Conservation (phyloP, 164 flowering plant genomes). For the Magnolia sinica region DNA sequence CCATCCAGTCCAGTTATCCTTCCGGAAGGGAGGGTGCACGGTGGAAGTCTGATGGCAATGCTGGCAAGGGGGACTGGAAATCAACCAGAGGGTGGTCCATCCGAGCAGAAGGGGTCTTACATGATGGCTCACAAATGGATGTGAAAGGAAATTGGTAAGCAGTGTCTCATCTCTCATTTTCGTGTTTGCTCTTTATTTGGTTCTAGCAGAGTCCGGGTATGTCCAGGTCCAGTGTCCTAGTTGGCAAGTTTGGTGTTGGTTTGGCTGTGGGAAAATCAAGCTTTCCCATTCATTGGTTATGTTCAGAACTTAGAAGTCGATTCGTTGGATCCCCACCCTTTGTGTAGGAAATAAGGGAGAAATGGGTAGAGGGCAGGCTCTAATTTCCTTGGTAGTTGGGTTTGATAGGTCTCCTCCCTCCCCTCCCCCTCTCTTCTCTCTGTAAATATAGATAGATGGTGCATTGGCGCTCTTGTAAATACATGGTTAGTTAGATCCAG, state of each 20-base stretch:
- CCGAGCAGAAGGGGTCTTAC: constrained; percentile 16
- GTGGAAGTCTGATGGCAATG: constrained; percentile 48
- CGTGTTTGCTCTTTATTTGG: not conserved
- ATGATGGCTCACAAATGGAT: constrained; percentile 26
- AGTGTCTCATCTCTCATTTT: not conserved
- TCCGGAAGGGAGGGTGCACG: constrained; percentile 63
- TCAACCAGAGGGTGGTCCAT: constrained; percentile 17
- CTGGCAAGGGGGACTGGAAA: constrained; percentile 21
- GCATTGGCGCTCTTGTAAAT: not conserved
- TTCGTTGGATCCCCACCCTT: not conserved
- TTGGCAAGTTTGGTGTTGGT: not conserved
- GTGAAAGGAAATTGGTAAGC: constrained; percentile 9
- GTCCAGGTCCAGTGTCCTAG: constrained; percentile 4
- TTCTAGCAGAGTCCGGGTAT: constrained; percentile 7
- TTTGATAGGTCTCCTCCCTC: not conserved
- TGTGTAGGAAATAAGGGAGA: not conserved
- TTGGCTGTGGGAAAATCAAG: constrained; percentile 1
- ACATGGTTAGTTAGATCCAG: not conserved
- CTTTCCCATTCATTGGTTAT: constrained; percentile 3
- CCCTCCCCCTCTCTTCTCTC: too few relatives aligned
- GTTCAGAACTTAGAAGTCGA: not conserved
- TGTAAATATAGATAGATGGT: not conserved
- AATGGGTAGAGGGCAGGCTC: not conserved
- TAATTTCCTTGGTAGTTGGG: not conserved
- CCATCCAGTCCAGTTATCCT: constrained; percentile 6